Evolutionary conservation across 202 grass and related monocot genomes (phyloP).

Genomic region (Panicum virgatum): DNA sequence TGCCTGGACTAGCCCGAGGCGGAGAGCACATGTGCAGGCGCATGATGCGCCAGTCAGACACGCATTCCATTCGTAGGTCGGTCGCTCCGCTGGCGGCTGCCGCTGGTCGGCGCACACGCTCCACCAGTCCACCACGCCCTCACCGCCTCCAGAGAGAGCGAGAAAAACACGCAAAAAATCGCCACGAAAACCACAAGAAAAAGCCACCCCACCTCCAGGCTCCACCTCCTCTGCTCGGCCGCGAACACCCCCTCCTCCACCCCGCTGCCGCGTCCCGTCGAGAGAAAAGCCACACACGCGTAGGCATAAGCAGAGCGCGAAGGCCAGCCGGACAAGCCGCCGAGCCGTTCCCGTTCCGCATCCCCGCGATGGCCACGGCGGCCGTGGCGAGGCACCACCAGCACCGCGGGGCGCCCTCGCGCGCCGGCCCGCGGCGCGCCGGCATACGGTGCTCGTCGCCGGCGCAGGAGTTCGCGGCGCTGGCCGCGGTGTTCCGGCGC

Average conservation of each 20-base stretch:
- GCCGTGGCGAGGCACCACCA: constrained; percentile 23
- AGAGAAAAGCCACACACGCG: not conserved
- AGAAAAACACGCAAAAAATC: not conserved
- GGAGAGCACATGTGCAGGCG: too few relatives aligned
- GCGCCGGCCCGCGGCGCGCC: not conserved
- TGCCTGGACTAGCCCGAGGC: too few relatives aligned
- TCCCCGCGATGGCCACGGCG: constrained; percentile 34
- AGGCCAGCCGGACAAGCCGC: not conserved
- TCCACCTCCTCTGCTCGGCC: too few relatives aligned
- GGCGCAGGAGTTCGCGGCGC: constrained; percentile 64
- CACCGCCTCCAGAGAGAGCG: not conserved
- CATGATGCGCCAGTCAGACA: constrained; percentile 22
- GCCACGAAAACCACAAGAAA: not conserved
- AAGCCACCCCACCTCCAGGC: not conserved
- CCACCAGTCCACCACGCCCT: not conserved
- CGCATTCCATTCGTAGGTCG: constrained; percentile 31
- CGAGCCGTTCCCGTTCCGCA: not conserved
- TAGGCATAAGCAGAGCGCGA: not conserved
- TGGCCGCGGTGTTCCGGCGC: constrained; percentile 75
- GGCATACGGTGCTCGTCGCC: constrained; percentile 40
- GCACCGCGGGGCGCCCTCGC: not conserved
- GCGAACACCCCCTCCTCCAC: too few relatives aligned
- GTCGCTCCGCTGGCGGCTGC: not conserved
- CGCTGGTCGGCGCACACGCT: constrained; percentile 15
- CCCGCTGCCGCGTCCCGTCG: not conserved